These are phyloP conservation scores for Chromosphaera perkinsii DNA, from an alignment of 208 protist genomes.

Conservation along the genomic window DNA sequence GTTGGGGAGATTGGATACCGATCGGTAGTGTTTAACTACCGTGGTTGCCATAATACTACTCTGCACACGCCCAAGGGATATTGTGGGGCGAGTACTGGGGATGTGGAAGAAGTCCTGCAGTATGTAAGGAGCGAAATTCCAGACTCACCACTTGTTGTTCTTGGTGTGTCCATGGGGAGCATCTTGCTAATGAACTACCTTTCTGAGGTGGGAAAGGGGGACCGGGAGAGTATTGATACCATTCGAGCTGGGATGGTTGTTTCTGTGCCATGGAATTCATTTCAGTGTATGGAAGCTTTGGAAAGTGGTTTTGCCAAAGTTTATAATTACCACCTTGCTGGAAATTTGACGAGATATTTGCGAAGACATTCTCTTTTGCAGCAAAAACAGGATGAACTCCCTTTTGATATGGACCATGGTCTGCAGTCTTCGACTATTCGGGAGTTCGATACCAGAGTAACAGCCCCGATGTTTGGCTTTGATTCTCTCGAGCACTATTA, in stretches of 20 bases:
- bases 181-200: slow-evolving; percentile 17
- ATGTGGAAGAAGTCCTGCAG: background rate
- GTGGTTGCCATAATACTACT: slow-evolving; percentile 2
- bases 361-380: background rate
- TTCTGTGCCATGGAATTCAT: slow-evolving; percentile 4
- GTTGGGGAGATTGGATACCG: background rate
- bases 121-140: background rate
- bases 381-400: background rate
- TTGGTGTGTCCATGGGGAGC: slow-evolving; percentile 13
- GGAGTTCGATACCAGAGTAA: slow-evolving; percentile 9
- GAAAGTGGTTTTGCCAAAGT: background rate
- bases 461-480: slow-evolving; percentile 6
- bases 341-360: slow-evolving; percentile 4
- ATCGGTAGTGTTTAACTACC: slow-evolving; percentile 12
- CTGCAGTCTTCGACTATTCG: slow-evolving; percentile 3
- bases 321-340: slow-evolving; percentile 4
- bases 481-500: background rate
- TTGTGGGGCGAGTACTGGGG: background rate
- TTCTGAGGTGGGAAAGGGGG: background rate
- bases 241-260: background rate
- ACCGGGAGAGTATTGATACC: too few species aligned
- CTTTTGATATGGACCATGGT: background rate
- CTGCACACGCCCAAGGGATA: background rate
- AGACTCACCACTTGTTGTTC: background rate
- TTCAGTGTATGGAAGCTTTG: background rate